phyloP scores from a whole-genome alignment of 176 grass and related monocot genomes.

The Avena sativa region DNA sequence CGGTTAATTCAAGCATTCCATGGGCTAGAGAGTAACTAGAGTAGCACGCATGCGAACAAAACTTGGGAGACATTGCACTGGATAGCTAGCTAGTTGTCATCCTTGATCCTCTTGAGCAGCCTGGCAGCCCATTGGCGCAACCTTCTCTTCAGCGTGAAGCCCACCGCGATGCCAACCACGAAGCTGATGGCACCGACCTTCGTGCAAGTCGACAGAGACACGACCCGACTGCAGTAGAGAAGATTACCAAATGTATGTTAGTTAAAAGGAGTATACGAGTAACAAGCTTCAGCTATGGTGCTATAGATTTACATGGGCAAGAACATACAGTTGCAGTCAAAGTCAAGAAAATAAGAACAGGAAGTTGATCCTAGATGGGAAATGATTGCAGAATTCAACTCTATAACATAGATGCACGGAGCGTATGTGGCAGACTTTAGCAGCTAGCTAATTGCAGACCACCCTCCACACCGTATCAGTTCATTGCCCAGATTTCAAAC shows the following conservation, averaged over 20 bases:
- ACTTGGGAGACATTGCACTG: background rate
- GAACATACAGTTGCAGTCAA: background rate
- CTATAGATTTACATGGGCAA: background rate
- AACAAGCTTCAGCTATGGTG: background rate
- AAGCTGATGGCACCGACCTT: constrained; percentile 76
- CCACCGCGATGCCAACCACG: constrained; percentile 57
- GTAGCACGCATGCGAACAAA: background rate
- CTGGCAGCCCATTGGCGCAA: constrained; percentile 58
- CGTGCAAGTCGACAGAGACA: constrained; percentile 65
- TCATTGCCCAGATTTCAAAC: too few relatives aligned
- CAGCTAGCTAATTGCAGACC: too few relatives aligned
- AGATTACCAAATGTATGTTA: background rate
- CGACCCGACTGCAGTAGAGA: constrained; percentile 49
- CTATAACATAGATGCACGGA: too few relatives aligned
- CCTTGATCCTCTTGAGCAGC: constrained; percentile 66
- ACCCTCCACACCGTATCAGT: too few relatives aligned
- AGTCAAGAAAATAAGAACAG: background rate
- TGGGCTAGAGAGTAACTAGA: constrained; percentile 1
- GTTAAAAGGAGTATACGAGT: background rate
- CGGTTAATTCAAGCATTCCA: background rate
- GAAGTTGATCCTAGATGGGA: background rate
- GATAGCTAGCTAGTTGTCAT: constrained; percentile 40
- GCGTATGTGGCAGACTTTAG: too few relatives aligned
- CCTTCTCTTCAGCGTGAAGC: constrained; percentile 67
- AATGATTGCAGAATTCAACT: background rate